Evolutionary conservation across 2,329 filamentous ascomycete genomes (phyloP), one percentile per base, ranked within the genome.

Genomic region (Exophiala sp.): DNA sequence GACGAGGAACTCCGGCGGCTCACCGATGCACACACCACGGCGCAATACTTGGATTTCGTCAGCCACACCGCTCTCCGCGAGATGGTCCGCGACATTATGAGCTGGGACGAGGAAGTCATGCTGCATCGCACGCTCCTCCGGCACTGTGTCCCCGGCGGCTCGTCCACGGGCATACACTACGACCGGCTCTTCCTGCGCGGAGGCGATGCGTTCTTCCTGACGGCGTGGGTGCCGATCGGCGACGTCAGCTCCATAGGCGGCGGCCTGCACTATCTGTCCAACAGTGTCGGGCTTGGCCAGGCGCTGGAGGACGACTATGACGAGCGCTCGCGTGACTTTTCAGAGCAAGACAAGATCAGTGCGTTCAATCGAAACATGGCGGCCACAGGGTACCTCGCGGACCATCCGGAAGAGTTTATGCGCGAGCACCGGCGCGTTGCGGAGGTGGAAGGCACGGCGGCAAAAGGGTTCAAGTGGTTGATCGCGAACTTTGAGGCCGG

Each of bases 251-350:
- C 65, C 3, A 63, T 65, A 32, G 72, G 72, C 5, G 72, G 73
- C 2, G 74, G 72, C 0, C 59, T 76, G 38, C 72, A 74, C 56
- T 76, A 75, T 53, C 65, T 76, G 8, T 70, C 72, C 33, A 62
- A 72, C 52, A 69, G 66, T 10, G 63, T 62, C 9, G 53, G 63
- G 0, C 63, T 75, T 8, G 72, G 72, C 2, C 56, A 65, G 44
- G 63, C 65, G 14, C 69, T 74, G 43, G 74, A 76, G 58, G 62
- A 61, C 3, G 70, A 73, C 14, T 76, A 73, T 56, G 68, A 59
- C 11, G 47, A 55, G 24, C 58, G 63, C 5, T 58, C 57, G 2
- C 56, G 62, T 38, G 41, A 58, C 9, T 64, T 72, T 48, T 66
- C 63, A 6, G 47, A 54, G 5, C 66, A 71, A 55, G 66, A 74